phyloP scores from a whole-genome alignment of 176 grass and related monocot genomes.

The Carex parvula region DNA sequence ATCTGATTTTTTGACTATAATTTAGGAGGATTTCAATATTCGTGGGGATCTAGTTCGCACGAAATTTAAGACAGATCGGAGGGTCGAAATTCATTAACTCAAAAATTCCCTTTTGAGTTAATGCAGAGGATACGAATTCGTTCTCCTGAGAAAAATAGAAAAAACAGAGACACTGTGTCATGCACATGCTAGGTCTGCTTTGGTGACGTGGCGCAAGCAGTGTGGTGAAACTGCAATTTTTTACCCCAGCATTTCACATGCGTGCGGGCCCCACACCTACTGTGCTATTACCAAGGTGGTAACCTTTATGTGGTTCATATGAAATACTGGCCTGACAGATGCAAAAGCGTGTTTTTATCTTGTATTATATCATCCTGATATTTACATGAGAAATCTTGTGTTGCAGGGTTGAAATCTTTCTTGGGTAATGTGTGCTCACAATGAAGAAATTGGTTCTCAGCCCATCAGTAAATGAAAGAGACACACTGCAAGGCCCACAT shows the following conservation, averaged over 20 bases:
- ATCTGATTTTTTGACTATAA: too few species aligned
- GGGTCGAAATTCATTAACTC: too few species aligned
- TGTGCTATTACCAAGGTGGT: not conserved
- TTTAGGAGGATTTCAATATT: too few species aligned
- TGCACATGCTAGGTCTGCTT: slow-evolving; percentile 7
- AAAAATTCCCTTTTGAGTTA: too few species aligned
- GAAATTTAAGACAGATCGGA: too few species aligned
- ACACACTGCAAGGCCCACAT: too few species aligned
- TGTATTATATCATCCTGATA: not conserved
- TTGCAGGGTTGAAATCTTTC: not conserved
- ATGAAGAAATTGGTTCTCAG: too few species aligned
- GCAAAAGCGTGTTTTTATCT: not conserved
- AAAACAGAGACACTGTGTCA: not conserved
- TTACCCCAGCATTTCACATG: not conserved
- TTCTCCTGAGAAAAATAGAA: not conserved
- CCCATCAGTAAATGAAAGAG: too few species aligned
- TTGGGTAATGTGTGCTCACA: not conserved
- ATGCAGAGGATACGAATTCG: too few species aligned
- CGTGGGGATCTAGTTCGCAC: too few species aligned
- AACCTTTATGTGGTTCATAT: not conserved
- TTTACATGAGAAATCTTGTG: not conserved
- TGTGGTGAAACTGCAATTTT: too few species aligned
- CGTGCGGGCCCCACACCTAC: not conserved
- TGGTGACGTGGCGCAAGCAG: too few species aligned
- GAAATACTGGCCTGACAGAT: not conserved